Conservation (phyloP, 2,329 filamentous ascomycete species). For the Colletotrichum lupini region DNA sequence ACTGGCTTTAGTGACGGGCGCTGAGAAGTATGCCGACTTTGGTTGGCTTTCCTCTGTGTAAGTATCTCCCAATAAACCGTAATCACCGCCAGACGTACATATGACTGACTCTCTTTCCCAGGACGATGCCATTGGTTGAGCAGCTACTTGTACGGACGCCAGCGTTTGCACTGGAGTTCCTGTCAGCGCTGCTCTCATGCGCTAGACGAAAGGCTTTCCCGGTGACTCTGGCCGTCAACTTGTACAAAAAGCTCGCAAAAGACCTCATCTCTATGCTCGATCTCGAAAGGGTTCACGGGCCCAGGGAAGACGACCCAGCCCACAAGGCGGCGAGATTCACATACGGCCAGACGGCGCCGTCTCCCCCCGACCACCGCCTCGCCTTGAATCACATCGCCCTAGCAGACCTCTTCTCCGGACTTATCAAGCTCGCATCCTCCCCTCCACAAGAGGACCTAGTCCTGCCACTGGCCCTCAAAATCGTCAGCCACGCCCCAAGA, state of each 20-base stretch:
- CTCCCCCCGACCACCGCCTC: neutral
- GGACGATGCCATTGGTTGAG: conserved; percentile 8
- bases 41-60: conserved; percentile 14
- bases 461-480: conserved; percentile 36
- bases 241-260: conserved; percentile 13
- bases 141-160: neutral
- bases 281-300: neutral
- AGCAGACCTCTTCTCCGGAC: neutral
- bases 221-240: neutral
- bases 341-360: neutral
- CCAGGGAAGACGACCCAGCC: neutral
- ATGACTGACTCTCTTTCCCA: neutral
- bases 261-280: neutral
- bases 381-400: neutral
- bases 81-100: too few relatives aligned
- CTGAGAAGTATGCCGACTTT: neutral
- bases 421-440: conserved; percentile 27
- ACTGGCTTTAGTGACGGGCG: neutral
- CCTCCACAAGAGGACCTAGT: conserved; percentile 35
- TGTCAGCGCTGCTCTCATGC: neutral
- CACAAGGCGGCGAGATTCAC: neutral
- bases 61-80: neutral
- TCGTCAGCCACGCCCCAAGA: conserved; percentile 28
- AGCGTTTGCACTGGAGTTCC: neutral
- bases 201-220: neutral